phyloP scores from a whole-genome alignment of 345 rosid species.

The Kandelia obovata region DNA sequence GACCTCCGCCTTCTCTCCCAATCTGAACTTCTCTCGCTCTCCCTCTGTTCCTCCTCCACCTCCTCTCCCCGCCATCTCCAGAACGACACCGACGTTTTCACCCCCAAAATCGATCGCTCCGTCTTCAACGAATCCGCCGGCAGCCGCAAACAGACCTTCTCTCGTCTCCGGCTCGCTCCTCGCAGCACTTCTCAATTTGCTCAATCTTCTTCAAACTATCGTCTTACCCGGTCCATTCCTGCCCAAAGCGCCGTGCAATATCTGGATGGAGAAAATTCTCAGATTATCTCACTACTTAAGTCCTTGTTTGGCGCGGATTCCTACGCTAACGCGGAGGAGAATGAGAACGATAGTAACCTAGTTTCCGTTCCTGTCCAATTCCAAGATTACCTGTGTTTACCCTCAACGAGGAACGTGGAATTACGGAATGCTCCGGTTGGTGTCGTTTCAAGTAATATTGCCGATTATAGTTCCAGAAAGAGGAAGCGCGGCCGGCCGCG shows the following conservation, averaged over 20 bases:
- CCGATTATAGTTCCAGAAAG: slow-evolving; percentile 15
- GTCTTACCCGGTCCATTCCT: slow-evolving; percentile 16
- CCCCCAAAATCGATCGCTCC: slow-evolving; percentile 78
- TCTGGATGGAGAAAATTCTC: slow-evolving; percentile 45
- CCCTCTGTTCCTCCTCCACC: slow-evolving; percentile 40
- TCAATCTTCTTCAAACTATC: slow-evolving; percentile 8
- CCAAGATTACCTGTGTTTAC: slow-evolving; percentile 10
- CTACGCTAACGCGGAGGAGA: slow-evolving; percentile 7
- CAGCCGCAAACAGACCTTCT: slow-evolving; percentile 88
- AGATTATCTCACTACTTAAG: slow-evolving; percentile 46
- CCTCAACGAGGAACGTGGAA: slow-evolving; percentile 3
- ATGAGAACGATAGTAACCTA: slow-evolving; percentile 25
- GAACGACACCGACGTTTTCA: slow-evolving; percentile 41
- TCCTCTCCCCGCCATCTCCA: slow-evolving; percentile 21
- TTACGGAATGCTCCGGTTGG: slow-evolving; percentile 22
- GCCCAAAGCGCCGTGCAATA: slow-evolving; percentile 23
- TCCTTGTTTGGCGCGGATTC: slow-evolving; percentile 44
- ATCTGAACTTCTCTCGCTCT: slow-evolving; percentile 50
- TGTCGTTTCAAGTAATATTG: slow-evolving; percentile 1
- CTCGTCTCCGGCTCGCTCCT: slow-evolving; percentile 73
- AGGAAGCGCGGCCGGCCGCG: slow-evolving; percentile 69
- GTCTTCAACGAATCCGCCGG: slow-evolving; percentile 97
- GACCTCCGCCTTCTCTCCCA: slow-evolving; percentile 64
- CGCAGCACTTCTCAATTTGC: slow-evolving; percentile 35
- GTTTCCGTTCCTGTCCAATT: slow-evolving; percentile 38